Percentiles rank a stretch among this genome's conserved stretches.
These are phyloP conservation scores for Paecilomyces sp. DNA, from an alignment of 2,329 filamentous ascomycete genomes.

Conservation along the genomic window DNA sequence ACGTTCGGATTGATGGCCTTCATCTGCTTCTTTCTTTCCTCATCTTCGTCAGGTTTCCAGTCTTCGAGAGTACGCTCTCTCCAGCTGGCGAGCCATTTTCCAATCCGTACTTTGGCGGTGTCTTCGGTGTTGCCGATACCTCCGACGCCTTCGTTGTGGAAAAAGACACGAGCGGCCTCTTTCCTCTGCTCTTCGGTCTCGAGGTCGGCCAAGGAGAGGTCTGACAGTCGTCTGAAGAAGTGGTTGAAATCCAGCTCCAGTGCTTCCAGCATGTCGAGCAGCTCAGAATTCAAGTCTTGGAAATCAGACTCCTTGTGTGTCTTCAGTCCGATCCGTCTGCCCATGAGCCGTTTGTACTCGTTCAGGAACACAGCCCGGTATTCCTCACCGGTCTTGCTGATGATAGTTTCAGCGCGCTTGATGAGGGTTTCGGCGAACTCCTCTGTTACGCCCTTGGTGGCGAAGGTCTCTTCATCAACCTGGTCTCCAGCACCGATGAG, in stretches of 20 bases:
- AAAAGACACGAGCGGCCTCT: slow-evolving; percentile 65
- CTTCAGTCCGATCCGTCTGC: slow-evolving; percentile 67
- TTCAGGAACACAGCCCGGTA: slow-evolving; percentile 78
- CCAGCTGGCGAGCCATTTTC: slow-evolving; percentile 78
- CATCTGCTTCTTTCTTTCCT: slow-evolving; percentile 65
- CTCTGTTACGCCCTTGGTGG: slow-evolving; percentile 63
- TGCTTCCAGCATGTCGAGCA: slow-evolving; percentile 73
- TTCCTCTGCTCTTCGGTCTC: slow-evolving; percentile 57
- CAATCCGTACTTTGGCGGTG: slow-evolving; percentile 60
- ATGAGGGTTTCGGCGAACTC: slow-evolving; percentile 64
- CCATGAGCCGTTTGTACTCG: slow-evolving; percentile 88
- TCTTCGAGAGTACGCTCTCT: slow-evolving; percentile 64
- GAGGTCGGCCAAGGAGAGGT: slow-evolving; percentile 55
- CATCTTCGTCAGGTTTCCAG: slow-evolving; percentile 59
- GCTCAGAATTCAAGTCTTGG: slow-evolving; percentile 68
- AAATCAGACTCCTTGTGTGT: slow-evolving; percentile 67
- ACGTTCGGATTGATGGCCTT: slow-evolving; percentile 78
- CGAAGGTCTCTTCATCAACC: slow-evolving; percentile 66
- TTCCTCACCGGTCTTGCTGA: slow-evolving; percentile 73
- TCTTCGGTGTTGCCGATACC: slow-evolving; percentile 53
- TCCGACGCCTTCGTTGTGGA: slow-evolving; percentile 65
- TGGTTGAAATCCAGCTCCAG: slow-evolving; percentile 89
- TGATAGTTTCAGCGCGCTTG: slow-evolving; percentile 73
- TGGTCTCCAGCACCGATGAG: slow-evolving; percentile 68
- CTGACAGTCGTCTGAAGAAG: slow-evolving; percentile 75